Base-by-base conservation (phyloP, 1,284 basidiomycete genomes). In the Ustilago sp. region DNA sequence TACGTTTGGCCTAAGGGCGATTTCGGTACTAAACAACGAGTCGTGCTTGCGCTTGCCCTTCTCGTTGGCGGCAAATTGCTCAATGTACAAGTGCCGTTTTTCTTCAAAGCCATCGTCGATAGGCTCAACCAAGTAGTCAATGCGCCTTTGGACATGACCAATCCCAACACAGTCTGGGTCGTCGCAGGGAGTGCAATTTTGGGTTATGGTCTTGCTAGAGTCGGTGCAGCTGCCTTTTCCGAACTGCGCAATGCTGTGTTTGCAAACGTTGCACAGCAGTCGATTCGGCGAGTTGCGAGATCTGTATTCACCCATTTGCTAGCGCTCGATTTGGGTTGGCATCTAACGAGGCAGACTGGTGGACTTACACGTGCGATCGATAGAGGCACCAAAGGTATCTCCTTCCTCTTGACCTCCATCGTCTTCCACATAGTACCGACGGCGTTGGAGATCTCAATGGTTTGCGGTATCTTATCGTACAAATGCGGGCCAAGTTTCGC, bases 401-500 rank as follows among this genome's bases (percentile, higher is more conserved):
- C 94, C 0, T 99, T 99, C 87, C 90, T 99, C 35, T 88, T 99
- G 15, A 93, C 94, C 73, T 93, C 95, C 4, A 92, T 98, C 61
- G 90, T 99, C 8, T 99, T 98, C 86, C 93, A 98, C 54, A 94
- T 99, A 61, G 92, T 94, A 0, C 96, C 96, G 0, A 99, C 97
- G 0, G 96, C 95, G 0, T 88, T 99, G 53, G 96, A 99, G 86
- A 98, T 99, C 79, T 91, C 92, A 6, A 92, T 99, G 89, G 96
- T 99, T 47, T 99, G 95, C 87, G 96, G 95, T 63, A 99, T 99
- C 72, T 87, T 99, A 87, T 93, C 93, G 3, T 98, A 94, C 86
- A 98, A 98, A 85, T 99, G 97, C 83, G 96, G 96, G 3, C 94
- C 93, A 91, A 92, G 95, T 85, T 99, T 96, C 87, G 96, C 97